Base-by-base conservation (phyloP, 345 rosid genomes). In the Eucalyptus lansdowneana region DNA sequence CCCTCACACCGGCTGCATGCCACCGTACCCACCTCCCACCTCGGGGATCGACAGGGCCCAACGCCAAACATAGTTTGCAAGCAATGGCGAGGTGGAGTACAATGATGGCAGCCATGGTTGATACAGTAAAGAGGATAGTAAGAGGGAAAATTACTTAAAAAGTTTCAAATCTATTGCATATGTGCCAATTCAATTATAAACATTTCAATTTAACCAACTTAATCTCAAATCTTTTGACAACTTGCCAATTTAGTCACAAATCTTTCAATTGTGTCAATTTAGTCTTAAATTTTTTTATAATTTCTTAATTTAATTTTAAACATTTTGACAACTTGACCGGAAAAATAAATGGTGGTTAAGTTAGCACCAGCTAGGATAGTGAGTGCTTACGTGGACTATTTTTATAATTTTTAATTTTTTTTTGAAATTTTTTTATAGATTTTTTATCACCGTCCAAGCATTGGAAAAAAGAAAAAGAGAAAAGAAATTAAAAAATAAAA, bases 351-450 rank as follows among this genome's bases (percentile, higher is more conserved):
- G 29, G 62, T 24, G 29, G 29, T 56, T 9, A 56, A 56, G 62
- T 56, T 25, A 22, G 3, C 62, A 56, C 6, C 3, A 0, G 29
- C 14, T 24, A 0, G 5, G 62, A 56, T 10, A 22, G 12, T 22
- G 11, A 24, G 27, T 56, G 62, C 29, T 9, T 1, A 24, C 1
- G 0, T 56, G 14, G 29, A 56, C 13, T 22, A 56, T 56, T 56
- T 24, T 4, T 56, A 25, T 11, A 56, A 56, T 56, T 56, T 25
- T 24, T 10, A 21, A 21, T 56, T 4, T 4, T 24, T 24, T 53
- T 56, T 56, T 56, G 1, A 5, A 22, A 0, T 50, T 22, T 24
- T 56, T 24, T 56, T 56, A 56, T 24, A 56, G 14, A 56, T 56
- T 56, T 56, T 56, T 56, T 56, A 53, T 24, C 3, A 0, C 3